Evolutionary conservation across 2,329 filamentous ascomycete genomes (phyloP), one percentile per base, ranked within the genome.

Genomic region (Chaetomium strumarium): DNA sequence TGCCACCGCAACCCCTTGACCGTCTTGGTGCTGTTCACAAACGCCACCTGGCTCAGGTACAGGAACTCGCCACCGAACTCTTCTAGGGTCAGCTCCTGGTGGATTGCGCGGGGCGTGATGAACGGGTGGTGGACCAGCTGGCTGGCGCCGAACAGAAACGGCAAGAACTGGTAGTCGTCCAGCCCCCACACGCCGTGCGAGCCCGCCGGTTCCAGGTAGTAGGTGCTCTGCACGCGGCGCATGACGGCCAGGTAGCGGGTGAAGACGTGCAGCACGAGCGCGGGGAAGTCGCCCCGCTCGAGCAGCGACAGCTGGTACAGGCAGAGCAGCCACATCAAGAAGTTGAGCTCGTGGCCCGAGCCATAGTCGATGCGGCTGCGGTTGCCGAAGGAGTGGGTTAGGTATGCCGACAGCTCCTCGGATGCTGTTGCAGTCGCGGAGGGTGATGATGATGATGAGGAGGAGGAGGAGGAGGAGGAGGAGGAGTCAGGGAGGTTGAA

Each of bases 131-230:
- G 82, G 14, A 93, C 75, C 16, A 96, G 79, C 70, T 99, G 95
- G 20, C 90, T 86, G 34, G 93, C 90, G 17, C 93, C 93, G 58
- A 97, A 95, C 12, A 99, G 80, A 67, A 97, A 99, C 0, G 95
- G 93, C 1, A 96, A 74, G 71, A 99, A 99, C 61, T 95, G 91
- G 71, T 99, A 96, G 68, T 99, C 93, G 64, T 99, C 93, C 1
- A 99, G 75, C 16, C 93, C 93, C 93, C 93, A 99, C 20, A 99
- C 93, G 38, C 93, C 93, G 67, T 99, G 93, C 1, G 92, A 96
- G 13, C 93, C 93, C 0, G 93, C 93, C 2, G 93, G 93, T 65
- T 99, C 93, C 46, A 99, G 84, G 65, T 99, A 99, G 72, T 99
- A 99, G 3, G 90, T 89, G 58, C 83, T 84, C 69, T 99, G 93